Conservation (phyloP, 495 filamentous ascomycete genomes). For the Aspergillus haitiensis region DNA sequence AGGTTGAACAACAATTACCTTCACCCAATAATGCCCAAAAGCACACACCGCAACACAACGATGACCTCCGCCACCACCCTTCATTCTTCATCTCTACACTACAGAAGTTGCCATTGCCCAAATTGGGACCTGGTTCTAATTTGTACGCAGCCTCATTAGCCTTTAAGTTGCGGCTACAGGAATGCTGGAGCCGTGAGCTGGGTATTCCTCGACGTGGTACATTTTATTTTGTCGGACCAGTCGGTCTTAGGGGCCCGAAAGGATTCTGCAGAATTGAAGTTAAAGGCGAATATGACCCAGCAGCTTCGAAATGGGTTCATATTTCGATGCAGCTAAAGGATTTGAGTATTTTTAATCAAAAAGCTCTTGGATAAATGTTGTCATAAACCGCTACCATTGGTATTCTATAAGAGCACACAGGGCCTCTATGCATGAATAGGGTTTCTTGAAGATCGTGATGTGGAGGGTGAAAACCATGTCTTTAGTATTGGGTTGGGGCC, state of each 20-base stretch:
- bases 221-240: constrained; percentile 62
- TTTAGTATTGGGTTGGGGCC: no score
- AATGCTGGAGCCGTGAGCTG: constrained; percentile 28
- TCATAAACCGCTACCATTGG: not conserved
- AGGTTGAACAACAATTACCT: constrained; percentile 26
- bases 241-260: constrained; percentile 61
- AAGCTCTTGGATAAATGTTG: constrained; percentile 15
- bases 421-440: not conserved
- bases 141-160: constrained; percentile 44
- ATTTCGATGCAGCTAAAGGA: constrained; percentile 41
- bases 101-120: constrained; percentile 40
- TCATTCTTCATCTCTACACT: constrained; percentile 39
- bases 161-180: constrained; percentile 54
- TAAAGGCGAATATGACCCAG: constrained; percentile 59
- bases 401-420: not conserved
- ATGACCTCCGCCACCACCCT: constrained; percentile 31
- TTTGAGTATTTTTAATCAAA: constrained; percentile 32
- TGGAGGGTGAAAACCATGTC: no score
- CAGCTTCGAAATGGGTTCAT: constrained; percentile 37
- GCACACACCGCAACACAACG: constrained; percentile 20
- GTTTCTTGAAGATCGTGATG: not conserved
- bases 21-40: constrained; percentile 20
- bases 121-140: constrained; percentile 41
- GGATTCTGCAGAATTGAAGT: constrained; percentile 60
- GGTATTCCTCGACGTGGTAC: constrained; percentile 59